A percentile compares a stretch with the other conserved stretches of the same genome.
Conservation (phyloP, 2,329 filamentous ascomycete species). For the Ceratocystis ficicola region DNA sequence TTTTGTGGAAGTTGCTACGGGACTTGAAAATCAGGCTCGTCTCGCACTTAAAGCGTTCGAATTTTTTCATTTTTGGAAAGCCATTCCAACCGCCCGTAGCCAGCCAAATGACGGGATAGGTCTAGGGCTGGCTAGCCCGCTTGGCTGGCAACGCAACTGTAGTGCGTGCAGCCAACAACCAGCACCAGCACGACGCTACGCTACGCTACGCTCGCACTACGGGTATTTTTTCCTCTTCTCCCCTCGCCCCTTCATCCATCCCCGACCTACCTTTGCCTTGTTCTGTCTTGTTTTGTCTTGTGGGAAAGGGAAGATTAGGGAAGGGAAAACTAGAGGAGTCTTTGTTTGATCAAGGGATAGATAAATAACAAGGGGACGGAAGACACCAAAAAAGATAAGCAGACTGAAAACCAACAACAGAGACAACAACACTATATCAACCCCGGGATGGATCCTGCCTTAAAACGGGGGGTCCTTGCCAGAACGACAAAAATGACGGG, state of each 20-base stretch:
- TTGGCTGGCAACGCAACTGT: background rate
- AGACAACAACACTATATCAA: background rate
- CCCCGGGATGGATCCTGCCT: background rate
- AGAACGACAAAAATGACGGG: background rate
- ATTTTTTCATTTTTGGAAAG: background rate
- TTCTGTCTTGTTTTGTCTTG: background rate
- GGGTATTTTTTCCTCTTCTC: background rate
- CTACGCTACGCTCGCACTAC: background rate
- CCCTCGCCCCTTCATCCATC: background rate
- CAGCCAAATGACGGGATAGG: too few relatives aligned
- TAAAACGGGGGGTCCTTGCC: background rate
- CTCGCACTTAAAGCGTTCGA: background rate
- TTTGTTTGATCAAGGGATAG: background rate
- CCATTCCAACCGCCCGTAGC: too few relatives aligned
- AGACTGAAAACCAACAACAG: background rate
- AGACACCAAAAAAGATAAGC: background rate
- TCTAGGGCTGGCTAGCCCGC: background rate
- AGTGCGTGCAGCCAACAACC: background rate
- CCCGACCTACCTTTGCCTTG: background rate
- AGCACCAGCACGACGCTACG: background rate
- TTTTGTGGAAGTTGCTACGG: background rate
- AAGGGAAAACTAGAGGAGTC: background rate
- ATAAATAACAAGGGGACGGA: background rate
- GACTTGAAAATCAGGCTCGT: background rate
- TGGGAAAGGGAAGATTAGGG: background rate